Percentiles rank a stretch among this genome's conserved stretches.
Evolutionary conservation across 2,329 filamentous ascomycete genomes (phyloP).

Genomic region (Zelopaecilomyces penicillatus): DNA sequence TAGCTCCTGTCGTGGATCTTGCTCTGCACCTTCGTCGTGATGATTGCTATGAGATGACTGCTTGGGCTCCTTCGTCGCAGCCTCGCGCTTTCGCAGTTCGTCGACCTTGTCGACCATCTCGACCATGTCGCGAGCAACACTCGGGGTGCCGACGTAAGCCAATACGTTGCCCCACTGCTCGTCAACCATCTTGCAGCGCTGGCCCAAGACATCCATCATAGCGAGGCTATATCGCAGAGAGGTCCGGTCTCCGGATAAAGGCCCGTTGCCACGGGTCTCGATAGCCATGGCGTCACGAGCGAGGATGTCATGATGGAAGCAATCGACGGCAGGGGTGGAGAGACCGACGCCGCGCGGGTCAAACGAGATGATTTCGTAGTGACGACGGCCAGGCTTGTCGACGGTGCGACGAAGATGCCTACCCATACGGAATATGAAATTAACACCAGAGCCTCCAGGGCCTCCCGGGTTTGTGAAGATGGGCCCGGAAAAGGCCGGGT

Average conservation of each 20-base stretch:
- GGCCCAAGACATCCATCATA: conserved; percentile 17
- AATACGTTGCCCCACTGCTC: conserved; percentile 19
- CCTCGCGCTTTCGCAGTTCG: conserved; percentile 19
- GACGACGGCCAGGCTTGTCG: conserved; percentile 20
- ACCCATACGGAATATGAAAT: conserved; percentile 18
- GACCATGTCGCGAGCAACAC: conserved; percentile 35
- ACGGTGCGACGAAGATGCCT: conserved; percentile 19
- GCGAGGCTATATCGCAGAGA: conserved; percentile 20
- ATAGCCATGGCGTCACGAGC: conserved; percentile 22
- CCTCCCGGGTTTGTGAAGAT: conserved; percentile 38
- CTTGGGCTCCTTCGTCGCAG: neutral
- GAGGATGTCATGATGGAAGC: conserved; percentile 24
- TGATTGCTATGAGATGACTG: neutral
- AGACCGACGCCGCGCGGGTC: conserved; percentile 35
- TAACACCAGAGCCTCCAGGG: conserved; percentile 33
- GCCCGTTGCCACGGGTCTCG: conserved; percentile 23
- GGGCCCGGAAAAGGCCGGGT: conserved; percentile 32
- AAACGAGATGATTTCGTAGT: conserved; percentile 35
- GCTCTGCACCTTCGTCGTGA: neutral
- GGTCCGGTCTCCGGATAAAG: conserved; percentile 11
- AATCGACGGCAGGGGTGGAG: conserved; percentile 30
- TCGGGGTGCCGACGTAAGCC: conserved; percentile 27
- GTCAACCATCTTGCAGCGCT: conserved; percentile 19
- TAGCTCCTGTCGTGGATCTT: conserved; percentile 6
- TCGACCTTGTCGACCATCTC: conserved; percentile 34